Percentiles rank a stretch among this genome's conserved stretches.
Conservation (phyloP, 1,284 basidiomycete genomes). For the Irpex sp. region DNA sequence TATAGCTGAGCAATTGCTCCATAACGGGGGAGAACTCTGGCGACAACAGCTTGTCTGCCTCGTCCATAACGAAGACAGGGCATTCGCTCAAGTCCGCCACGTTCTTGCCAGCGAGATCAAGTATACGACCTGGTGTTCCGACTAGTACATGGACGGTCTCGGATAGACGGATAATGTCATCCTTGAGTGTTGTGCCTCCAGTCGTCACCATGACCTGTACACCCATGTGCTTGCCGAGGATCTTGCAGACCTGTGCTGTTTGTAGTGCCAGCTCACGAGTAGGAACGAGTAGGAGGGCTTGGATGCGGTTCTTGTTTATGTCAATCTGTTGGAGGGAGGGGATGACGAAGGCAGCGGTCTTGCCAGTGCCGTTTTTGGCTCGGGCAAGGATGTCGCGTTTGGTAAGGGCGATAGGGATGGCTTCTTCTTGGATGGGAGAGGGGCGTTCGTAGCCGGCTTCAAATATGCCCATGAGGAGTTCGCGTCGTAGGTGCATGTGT, state of each 20-base stretch:
- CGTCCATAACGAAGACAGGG: slow-evolving; percentile 97
- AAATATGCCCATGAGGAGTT: slow-evolving; percentile 82
- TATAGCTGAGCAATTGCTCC: slow-evolving; percentile 87
- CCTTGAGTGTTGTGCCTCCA: slow-evolving; percentile 95
- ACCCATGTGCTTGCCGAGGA: slow-evolving; percentile 91
- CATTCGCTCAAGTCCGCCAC: slow-evolving; percentile 95
- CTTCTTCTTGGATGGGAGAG: slow-evolving; percentile 98
- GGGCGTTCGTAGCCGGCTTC: slow-evolving; percentile 97
- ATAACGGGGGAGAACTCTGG: slow-evolving; percentile 99
- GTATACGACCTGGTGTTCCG: slow-evolving; percentile 93
- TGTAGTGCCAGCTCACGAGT: slow-evolving; percentile 94
- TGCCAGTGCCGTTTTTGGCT: slow-evolving; percentile 88
- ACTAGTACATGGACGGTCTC: slow-evolving; percentile 95
- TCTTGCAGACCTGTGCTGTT: slow-evolving; percentile 97
- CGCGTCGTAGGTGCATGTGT: slow-evolving; percentile 58
- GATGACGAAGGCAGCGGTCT: slow-evolving; percentile 98
- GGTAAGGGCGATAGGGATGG: slow-evolving; percentile 83
- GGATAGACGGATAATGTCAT: slow-evolving; percentile 91
- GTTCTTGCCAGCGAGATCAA: slow-evolving; percentile 91
- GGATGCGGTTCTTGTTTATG: slow-evolving; percentile 82
- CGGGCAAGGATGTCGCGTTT: slow-evolving; percentile 90
- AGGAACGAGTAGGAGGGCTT: slow-evolving; percentile 90
- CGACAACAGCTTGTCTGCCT: slow-evolving; percentile 93
- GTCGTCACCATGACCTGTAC: slow-evolving; percentile 99
- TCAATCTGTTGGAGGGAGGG: slow-evolving; percentile 94